Conservation (phyloP, 1,139 yeast genomes). For the Magnusiomyces sp. region DNA sequence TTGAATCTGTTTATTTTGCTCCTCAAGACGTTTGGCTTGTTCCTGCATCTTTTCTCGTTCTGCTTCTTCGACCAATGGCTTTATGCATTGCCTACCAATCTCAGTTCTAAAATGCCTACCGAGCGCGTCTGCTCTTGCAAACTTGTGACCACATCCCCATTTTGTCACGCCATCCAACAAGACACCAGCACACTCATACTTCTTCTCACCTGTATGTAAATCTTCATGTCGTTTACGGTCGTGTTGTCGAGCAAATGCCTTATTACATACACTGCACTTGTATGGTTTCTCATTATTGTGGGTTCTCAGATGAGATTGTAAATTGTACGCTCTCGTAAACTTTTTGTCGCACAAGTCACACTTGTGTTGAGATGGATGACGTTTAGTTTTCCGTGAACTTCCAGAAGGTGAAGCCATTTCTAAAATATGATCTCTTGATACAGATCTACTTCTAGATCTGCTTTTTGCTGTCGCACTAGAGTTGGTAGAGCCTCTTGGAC, state of each 20-base stretch:
- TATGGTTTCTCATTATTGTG: constrained; percentile 94
- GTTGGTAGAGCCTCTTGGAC: no score
- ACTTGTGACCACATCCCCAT: constrained; percentile 91
- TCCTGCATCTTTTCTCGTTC: constrained; percentile 19
- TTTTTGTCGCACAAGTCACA: constrained; percentile 54
- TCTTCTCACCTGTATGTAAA: constrained; percentile 83
- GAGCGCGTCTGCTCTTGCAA: constrained; percentile 93
- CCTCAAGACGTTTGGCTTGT: neutral
- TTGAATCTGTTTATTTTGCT: neutral
- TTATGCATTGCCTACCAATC: constrained; percentile 78
- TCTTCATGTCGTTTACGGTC: constrained; percentile 93
- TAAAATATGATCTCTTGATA: constrained; percentile 28
- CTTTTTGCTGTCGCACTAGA: no score
- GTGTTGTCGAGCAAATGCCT: constrained; percentile 93
- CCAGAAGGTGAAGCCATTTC: constrained; percentile 29
- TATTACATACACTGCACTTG: constrained; percentile 77
- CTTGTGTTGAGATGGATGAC: constrained; percentile 3
- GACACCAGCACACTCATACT: constrained; percentile 73
- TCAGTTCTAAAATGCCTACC: constrained; percentile 93
- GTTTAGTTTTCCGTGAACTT: neutral
- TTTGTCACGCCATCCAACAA: constrained; percentile 49
- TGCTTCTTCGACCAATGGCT: constrained; percentile 65
- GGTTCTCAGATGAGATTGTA: constrained; percentile 84
- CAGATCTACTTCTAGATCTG: constrained; percentile 22
- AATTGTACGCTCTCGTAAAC: constrained; percentile 86